Percentiles rank a stretch among this genome's conserved stretches.
Evolutionary conservation across 2,329 filamentous ascomycete genomes (phyloP).

Genomic region (Pestalotiopsis fici): DNA sequence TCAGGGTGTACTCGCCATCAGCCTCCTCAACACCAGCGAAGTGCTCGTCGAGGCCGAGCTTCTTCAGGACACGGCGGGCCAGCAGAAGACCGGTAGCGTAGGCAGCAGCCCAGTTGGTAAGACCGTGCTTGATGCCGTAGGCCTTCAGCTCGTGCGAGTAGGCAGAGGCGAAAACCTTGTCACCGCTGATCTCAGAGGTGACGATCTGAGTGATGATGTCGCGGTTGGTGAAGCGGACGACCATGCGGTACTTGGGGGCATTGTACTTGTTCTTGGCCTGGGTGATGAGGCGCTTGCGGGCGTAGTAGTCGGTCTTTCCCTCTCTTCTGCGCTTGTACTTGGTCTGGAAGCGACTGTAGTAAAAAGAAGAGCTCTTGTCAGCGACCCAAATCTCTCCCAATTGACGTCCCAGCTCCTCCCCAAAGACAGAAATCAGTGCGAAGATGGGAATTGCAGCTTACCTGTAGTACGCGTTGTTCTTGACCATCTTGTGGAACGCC

Average conservation of each 20-base stretch:
- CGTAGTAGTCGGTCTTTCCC: conserved; percentile 99
- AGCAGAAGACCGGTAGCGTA: conserved; percentile 97
- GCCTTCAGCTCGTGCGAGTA: conserved; percentile 97
- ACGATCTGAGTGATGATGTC: conserved; percentile 99
- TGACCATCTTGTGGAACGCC: conserved; percentile 92
- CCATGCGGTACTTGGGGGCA: conserved; percentile 98
- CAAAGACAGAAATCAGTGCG: neutral
- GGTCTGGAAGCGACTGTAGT: conserved; percentile 89
- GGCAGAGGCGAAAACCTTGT: conserved; percentile 92
- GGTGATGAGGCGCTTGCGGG: conserved; percentile 98
- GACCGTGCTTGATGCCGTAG: conserved; percentile 97
- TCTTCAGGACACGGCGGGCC: conserved; percentile 94
- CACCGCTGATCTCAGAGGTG: conserved; percentile 91
- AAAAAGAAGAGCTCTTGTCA: conserved; percentile 25
- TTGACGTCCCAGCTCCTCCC: neutral
- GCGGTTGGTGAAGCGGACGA: conserved; percentile 99
- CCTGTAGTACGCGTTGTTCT: conserved; percentile 99
- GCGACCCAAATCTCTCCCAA: conserved; percentile 8
- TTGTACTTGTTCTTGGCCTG: conserved; percentile 99
- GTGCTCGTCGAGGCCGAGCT: conserved; percentile 91
- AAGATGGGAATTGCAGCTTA: conserved; percentile 49
- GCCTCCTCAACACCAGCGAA: conserved; percentile 97
- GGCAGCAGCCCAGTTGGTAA: conserved; percentile 99
- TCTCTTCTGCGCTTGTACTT: conserved; percentile 97
- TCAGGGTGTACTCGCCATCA: conserved; percentile 93